A percentile compares a stretch with the other conserved stretches of the same genome.
Evolutionary conservation across 2,329 filamentous ascomycete species (phyloP).

Genomic region (Colletotrichum karsti): DNA sequence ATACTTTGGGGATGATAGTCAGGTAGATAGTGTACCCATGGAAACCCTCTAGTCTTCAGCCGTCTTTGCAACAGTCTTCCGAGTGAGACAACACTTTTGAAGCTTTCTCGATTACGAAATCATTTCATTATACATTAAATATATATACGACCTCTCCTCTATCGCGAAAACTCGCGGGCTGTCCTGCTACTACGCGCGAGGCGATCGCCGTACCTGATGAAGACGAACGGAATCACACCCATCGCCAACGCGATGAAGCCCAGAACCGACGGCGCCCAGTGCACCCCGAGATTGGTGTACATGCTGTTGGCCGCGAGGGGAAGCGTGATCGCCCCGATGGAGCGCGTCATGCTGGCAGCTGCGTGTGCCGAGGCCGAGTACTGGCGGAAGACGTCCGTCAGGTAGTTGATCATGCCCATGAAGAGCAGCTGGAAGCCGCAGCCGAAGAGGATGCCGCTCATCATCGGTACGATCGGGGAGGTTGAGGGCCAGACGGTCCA

Average conservation of each 20-base stretch:
- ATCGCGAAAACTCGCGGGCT: neutral
- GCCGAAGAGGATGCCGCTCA: constrained; percentile 54
- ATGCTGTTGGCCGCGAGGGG: constrained; percentile 42
- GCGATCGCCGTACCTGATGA: constrained; percentile 40
- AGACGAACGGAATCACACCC: constrained; percentile 42
- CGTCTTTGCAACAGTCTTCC: too few species aligned
- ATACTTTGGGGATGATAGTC: too few species aligned
- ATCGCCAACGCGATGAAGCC: constrained; percentile 39
- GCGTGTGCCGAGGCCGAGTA: constrained; percentile 45
- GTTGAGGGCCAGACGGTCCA: constrained; percentile 59
- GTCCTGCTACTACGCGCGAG: constrained; percentile 36
- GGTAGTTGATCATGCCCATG: constrained; percentile 45
- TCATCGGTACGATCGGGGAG: constrained; percentile 44
- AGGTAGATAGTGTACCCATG: too few species aligned
- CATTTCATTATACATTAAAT: too few species aligned
- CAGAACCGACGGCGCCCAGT: constrained; percentile 45
- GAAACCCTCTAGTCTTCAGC: too few species aligned
- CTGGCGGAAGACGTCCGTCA: constrained; percentile 42
- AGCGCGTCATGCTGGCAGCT: constrained; percentile 42
- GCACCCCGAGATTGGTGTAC: constrained; percentile 41
- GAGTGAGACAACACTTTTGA: too few species aligned
- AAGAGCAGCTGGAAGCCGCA: constrained; percentile 42
- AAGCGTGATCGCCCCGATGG: constrained; percentile 41
- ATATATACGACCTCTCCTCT: too few species aligned
- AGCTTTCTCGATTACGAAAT: too few species aligned